Evolutionary conservation across 179 eudicot genomes (phyloP).

Genomic region (Vitellaria paradoxa): DNA sequence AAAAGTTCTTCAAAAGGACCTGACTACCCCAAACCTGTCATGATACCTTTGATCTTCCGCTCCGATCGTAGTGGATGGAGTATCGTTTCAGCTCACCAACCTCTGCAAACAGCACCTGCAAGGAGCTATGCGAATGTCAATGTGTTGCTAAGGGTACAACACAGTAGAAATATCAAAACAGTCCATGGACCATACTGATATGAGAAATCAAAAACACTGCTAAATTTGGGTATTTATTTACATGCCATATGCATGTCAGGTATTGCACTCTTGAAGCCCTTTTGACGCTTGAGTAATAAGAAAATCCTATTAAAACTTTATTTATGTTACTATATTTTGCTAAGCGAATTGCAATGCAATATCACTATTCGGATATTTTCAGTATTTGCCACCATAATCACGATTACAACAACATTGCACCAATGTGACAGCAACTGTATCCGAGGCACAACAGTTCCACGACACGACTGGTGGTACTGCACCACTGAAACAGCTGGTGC

Average conservation of each 20-base stretch:
- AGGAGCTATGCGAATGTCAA: slow-evolving; percentile 7
- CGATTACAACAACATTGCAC: too few species aligned
- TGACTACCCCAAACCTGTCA: neutral
- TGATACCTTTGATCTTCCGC: slow-evolving; percentile 78
- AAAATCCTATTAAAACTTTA: neutral
- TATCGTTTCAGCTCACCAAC: slow-evolving; percentile 70
- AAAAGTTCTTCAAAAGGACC: slow-evolving; percentile 8
- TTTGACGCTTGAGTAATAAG: neutral
- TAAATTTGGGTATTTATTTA: too few species aligned
- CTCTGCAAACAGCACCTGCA: slow-evolving; percentile 76
- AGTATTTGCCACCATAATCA: too few species aligned
- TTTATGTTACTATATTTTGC: too few species aligned
- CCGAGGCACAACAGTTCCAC: too few species aligned
- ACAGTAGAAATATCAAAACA: neutral
- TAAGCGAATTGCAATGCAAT: too few species aligned
- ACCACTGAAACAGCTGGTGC: too few species aligned
- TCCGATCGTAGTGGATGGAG: slow-evolving; percentile 64
- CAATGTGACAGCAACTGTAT: too few species aligned
- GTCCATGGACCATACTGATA: neutral
- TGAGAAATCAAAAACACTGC: neutral
- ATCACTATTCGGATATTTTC: too few species aligned
- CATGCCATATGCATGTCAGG: too few species aligned
- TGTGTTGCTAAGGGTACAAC: neutral
- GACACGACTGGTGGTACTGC: too few species aligned
- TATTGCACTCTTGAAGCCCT: too few species aligned